These are phyloP conservation scores for Blastobotrys parvus DNA, from an alignment of 805 yeast genomes.

Conservation along the genomic window DNA sequence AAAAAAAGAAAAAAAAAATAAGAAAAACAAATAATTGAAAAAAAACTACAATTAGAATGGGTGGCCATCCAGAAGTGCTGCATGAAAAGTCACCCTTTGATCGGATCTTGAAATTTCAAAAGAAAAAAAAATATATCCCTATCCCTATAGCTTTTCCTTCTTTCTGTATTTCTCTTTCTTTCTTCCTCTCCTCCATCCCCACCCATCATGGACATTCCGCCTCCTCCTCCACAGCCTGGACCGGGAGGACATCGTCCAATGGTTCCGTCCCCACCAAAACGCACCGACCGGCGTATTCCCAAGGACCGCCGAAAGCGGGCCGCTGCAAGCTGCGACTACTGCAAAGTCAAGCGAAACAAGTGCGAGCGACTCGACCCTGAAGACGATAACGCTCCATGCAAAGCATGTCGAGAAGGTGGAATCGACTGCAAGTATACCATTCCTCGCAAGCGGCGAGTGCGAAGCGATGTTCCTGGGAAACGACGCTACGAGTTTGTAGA, in stretches of 20 bases:
- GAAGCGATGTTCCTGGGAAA: slow-evolving; percentile 2
- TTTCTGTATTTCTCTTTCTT: too few relatives aligned
- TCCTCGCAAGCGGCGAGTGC: slow-evolving; percentile 4
- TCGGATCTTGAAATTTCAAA: too few relatives aligned
- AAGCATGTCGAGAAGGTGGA: slow-evolving; percentile 2
- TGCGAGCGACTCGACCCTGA: slow-evolving; percentile 1
- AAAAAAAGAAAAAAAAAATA: neutral
- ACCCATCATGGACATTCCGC: too few relatives aligned
- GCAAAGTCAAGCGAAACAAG: slow-evolving; percentile 4
- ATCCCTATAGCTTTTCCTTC: too few relatives aligned
- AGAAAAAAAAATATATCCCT: too few relatives aligned
- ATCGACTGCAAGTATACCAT: slow-evolving; percentile 3
- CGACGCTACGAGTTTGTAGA: slow-evolving; percentile 4
- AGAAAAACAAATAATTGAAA: neutral
- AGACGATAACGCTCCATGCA: slow-evolving; percentile 3
- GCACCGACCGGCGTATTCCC: slow-evolving; percentile 4
- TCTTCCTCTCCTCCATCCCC: too few relatives aligned
- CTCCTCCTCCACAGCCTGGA: too few relatives aligned
- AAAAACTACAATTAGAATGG: too few relatives aligned
- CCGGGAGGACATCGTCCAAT: too few relatives aligned
- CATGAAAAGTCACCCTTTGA: too few relatives aligned
- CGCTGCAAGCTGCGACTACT: slow-evolving; percentile 6
- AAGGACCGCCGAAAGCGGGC: slow-evolving; percentile 3
- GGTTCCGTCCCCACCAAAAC: too few relatives aligned
- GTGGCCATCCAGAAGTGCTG: too few relatives aligned